Evolutionary conservation across 2,329 filamentous ascomycete genomes (phyloP), one percentile per base, ranked within the genome.

Genomic region (Colletotrichum sp.): DNA sequence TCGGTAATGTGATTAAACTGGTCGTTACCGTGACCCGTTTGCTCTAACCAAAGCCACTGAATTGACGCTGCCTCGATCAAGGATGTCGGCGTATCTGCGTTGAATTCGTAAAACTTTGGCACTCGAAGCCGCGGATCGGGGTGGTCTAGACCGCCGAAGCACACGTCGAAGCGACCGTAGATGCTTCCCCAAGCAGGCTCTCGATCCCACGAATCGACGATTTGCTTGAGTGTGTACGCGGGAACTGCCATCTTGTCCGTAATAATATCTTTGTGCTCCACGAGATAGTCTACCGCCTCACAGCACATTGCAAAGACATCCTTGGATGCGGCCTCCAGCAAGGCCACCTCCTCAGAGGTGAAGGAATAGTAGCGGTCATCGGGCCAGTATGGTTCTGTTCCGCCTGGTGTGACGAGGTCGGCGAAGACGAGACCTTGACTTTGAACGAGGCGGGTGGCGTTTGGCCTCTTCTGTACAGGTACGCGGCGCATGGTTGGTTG

Each of bases 351-450:
- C 34, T 60, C 52, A 6, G 12, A 26, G 1, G 63, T 60, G 15
- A 72, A 72, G 13, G 70, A 72, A 15, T 72, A 72, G 34, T 72
- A 72, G 15, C 70, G 49, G 10, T 72, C n/a, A n/a, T 72, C 70
- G 18, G 70, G 70, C 70, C 70, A 72, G 52, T 72, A 72, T 3
- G 62, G 69, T 3, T 62, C 26, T 34, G 68, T 52, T 21, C 44
- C 44, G 44, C 44, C 44, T 13, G 44, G 44, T 0, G 44, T 52
- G 3, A 52, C 44, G 6, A 52, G 44, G 44, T 52, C 44, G n/a
- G n/a, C 44, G 44, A 52, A 52, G 44, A 52, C 44, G 44, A 52
- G 44, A 8, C 44, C 44, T 52, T 52, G 44, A 21, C 44, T 52
- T 21, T 52, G 44, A 4, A 52, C 44, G 44, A 52, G 44, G 44